Percentiles rank a stretch among this genome's conserved stretches.
These are phyloP conservation scores for Begonia fuchsioides DNA, from an alignment of 306 rosid species.

Conservation along the genomic window DNA sequence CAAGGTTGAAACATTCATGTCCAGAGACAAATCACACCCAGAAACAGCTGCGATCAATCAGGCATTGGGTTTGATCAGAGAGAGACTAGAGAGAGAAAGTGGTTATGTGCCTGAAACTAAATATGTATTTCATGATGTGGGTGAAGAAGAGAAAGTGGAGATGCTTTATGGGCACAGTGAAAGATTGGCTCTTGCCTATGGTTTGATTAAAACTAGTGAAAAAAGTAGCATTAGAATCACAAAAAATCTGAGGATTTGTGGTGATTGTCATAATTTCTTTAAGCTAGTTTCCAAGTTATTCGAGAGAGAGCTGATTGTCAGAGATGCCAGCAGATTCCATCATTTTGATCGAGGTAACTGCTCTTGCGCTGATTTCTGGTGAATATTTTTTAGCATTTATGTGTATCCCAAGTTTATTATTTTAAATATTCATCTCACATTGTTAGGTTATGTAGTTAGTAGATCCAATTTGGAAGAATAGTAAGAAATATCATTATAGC, in stretches of 20 bases:
- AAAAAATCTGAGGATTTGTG: constrained; percentile 56
- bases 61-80: constrained; percentile 33
- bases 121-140: constrained; percentile 51
- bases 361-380: constrained; percentile 77
- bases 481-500: too few relatives aligned
- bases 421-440: too few relatives aligned
- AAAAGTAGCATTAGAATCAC: constrained; percentile 37
- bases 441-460: too few relatives aligned
- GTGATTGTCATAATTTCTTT: constrained; percentile 57
- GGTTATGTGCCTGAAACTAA: constrained; percentile 48
- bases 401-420: too few relatives aligned
- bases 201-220: constrained; percentile 31
- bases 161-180: constrained; percentile 61
- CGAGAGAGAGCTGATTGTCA: constrained; percentile 34
- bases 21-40: constrained; percentile 67
- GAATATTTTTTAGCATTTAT: constrained; percentile 6
- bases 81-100: constrained; percentile 26
- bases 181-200: constrained; percentile 60
- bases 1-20: constrained; percentile 42
- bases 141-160: constrained; percentile 43
- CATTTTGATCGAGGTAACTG: constrained; percentile 47
- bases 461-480: too few relatives aligned
- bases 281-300: constrained; percentile 46
- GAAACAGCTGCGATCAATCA: constrained; percentile 25
- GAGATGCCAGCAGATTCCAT: constrained; percentile 73